Evolutionary conservation across 2,329 filamentous ascomycete genomes (phyloP), one percentile per base, ranked within the genome.

Genomic region (Fusarium fujikuroi): DNA sequence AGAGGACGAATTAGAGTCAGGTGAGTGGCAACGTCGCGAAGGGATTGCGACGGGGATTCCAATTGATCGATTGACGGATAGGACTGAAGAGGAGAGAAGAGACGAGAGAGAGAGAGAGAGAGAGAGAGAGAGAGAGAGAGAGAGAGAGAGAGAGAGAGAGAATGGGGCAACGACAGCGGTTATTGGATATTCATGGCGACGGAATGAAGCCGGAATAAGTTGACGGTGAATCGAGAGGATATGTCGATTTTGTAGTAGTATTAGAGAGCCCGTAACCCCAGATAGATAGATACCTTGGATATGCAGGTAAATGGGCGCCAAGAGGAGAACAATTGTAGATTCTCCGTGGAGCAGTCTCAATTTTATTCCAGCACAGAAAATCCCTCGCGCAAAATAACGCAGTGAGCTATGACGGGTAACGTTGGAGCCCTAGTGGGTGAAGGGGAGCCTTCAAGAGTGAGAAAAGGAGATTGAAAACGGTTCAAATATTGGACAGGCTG

Each of bases 111-210:
- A 19, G 43, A 12, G 42, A 25, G 37, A 21, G n/a, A n/a, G n/a
- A n/a, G n/a, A n/a, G n/a, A n/a, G n/a, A n/a, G n/a, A n/a, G 19
- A 39, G 37, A 40, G 42, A 34, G 32, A 34, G 32, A 34, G 39
- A n/a, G 19, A 39, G 37, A 40, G 42, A 34, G 32, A 34, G 32
- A 34, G 46, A 32, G 46, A 32, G 28, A 54, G 28, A 53, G 53
- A 58, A 43, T 43, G 40, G 46, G 42, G 62, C 57, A 52, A 65
- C 57, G 62, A 60, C 49, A 58, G 56, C 60, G 66, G 66, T 76
- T 69, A 78, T 70, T 76, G 72, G 61, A 75, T 60, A 62, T 69
- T 69, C 73, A 76, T 76, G 73, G 62, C 68, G 70, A 65, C 47
- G 47, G 42, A 69, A 30, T 53, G 63, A 62, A 66, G 34, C 42